phyloP scores from a whole-genome alignment of 345 rosid species.

The Pugionium cornutum region DNA sequence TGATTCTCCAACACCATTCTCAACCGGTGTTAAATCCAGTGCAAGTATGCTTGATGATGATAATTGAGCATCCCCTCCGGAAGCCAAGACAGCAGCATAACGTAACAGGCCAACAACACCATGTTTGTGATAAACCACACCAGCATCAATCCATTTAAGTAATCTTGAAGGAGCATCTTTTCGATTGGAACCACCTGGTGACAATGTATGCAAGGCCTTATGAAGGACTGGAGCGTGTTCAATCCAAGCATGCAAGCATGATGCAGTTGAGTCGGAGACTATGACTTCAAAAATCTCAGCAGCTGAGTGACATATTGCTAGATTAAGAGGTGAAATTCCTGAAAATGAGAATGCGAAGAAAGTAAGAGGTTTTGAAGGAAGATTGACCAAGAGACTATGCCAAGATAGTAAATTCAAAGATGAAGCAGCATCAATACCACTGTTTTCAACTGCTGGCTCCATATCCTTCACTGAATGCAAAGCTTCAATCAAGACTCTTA shows the following conservation, averaged over 20 bases:
- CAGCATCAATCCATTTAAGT: conserved; percentile 95
- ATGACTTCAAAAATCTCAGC: conserved; percentile 94
- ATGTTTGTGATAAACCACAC: conserved; percentile 86
- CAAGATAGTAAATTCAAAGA: conserved; percentile 30
- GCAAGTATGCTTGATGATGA: conserved; percentile 73
- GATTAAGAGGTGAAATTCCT: conserved; percentile 87
- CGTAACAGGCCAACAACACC: conserved; percentile 88
- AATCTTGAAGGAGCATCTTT: conserved; percentile 92
- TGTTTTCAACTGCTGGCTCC: conserved; percentile 62
- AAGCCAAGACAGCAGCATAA: conserved; percentile 84
- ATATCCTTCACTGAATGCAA: conserved; percentile 75
- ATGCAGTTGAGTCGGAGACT: conserved; percentile 84
- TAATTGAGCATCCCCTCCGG: conserved; percentile 91
- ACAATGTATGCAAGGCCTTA: conserved; percentile 82
- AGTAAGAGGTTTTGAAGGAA: conserved; percentile 33
- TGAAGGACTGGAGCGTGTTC: conserved; percentile 86
- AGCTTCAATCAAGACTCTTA: conserved; percentile 80
- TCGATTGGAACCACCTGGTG: conserved; percentile 93
- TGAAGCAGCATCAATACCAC: conserved; percentile 48
- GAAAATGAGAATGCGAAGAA: conserved; percentile 43
- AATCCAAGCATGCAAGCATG: conserved; percentile 88
- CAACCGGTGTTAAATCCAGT: conserved; percentile 74
- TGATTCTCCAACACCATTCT: conserved; percentile 72
- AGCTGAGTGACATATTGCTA: conserved; percentile 95
- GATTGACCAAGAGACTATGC: conserved; percentile 26